These are phyloP conservation scores for Ganoderma lucidum DNA, from an alignment of 1,284 basidiomycete species.

Conservation along the genomic window DNA sequence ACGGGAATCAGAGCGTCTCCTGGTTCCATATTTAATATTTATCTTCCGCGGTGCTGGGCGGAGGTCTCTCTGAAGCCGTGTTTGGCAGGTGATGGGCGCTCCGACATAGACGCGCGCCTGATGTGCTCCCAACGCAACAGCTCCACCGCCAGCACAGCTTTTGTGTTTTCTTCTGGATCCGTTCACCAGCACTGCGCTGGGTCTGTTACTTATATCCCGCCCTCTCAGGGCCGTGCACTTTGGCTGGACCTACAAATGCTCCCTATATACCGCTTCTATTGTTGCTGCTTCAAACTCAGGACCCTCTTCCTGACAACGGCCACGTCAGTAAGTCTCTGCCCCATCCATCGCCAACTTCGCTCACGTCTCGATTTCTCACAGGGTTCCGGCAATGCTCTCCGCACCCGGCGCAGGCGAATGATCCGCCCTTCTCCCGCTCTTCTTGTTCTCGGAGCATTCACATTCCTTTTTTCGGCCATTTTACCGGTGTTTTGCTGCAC, in stretches of 20 bases:
- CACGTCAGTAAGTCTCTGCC: not conserved
- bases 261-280: not conserved
- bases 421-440: not conserved
- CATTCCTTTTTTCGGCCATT: not conserved
- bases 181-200: not conserved
- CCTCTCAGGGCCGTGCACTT: constrained; percentile 2
- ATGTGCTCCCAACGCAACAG: not conserved
- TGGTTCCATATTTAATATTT: not conserved
- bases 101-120: not conserved
- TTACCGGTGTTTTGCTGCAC: not conserved
- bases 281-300: not conserved
- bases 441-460: not conserved
- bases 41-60: not conserved
- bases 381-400: not conserved
- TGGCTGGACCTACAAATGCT: not conserved
- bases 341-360: not conserved
- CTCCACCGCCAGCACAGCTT: not conserved
- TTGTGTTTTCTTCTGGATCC: not conserved
- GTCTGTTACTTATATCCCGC: not conserved
- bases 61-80: not conserved
- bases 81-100: constrained; percentile 4
- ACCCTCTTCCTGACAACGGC: not conserved
- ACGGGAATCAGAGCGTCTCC: not conserved
- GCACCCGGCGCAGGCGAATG: not conserved
- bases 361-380: not conserved